Percentiles rank a stretch among this genome's conserved stretches.
Conservation (phyloP, 345 rosid species). For the Brassica rapa region DNA sequence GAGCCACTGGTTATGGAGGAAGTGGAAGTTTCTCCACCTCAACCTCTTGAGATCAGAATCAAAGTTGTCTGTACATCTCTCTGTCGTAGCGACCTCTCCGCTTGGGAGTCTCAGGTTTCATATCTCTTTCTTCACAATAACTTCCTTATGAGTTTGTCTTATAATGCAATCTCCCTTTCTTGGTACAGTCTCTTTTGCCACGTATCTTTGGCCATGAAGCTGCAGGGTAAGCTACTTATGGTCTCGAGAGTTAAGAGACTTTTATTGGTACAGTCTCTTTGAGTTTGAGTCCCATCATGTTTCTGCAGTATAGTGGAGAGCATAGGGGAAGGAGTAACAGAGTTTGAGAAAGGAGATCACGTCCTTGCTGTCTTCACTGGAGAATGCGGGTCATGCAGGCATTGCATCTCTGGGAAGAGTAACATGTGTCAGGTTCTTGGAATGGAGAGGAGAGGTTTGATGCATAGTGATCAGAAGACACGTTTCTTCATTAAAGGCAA, state of each 20-base stretch:
- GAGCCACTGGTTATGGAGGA: conserved; percentile 78
- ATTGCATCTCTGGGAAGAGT: conserved; percentile 76
- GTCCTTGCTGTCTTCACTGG: conserved; percentile 84
- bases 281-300: neutral
- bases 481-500: conserved; percentile 79
- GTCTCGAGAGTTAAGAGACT: neutral
- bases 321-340: conserved; percentile 72
- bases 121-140: neutral
- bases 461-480: conserved; percentile 77
- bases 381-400: conserved; percentile 73
- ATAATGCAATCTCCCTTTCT: conserved; percentile 24
- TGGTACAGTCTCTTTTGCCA: conserved; percentile 77
- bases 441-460: conserved; percentile 80
- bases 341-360: conserved; percentile 82
- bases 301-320: conserved; percentile 84
- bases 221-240: conserved; percentile 58
- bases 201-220: conserved; percentile 97
- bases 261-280: neutral
- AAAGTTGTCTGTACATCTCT: conserved; percentile 86
- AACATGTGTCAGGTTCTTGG: conserved; percentile 85
- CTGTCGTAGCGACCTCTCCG: conserved; percentile 81
- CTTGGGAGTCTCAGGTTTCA: conserved; percentile 82
- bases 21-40: conserved; percentile 83
- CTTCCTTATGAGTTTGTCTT: neutral
- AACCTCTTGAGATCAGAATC: conserved; percentile 73